Evolutionary conservation across 441 rosid species (phyloP).

Genomic region (Populus hybrid): DNA sequence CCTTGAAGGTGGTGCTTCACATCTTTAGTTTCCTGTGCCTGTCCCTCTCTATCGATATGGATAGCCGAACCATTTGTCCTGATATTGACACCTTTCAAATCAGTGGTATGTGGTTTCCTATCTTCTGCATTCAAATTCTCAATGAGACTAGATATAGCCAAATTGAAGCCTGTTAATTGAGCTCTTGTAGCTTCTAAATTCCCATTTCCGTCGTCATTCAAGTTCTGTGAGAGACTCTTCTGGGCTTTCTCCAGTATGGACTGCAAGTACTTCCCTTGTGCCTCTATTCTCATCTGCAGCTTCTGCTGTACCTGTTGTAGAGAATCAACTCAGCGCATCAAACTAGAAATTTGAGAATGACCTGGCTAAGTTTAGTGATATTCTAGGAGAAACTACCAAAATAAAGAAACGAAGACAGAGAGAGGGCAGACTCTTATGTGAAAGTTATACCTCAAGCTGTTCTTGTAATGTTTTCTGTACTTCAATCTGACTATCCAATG

Average conservation of each 20-base stretch:
- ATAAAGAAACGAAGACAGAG: neutral
- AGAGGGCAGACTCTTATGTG: no score
- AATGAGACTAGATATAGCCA: conserved; percentile 38
- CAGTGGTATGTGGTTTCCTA: conserved; percentile 17
- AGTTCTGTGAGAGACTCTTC: conserved; percentile 34
- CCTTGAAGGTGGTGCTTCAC: conserved; percentile 32
- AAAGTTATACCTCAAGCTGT: conserved; percentile 64
- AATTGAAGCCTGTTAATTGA: conserved; percentile 43
- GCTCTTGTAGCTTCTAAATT: conserved; percentile 30
- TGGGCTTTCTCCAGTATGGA: conserved; percentile 81
- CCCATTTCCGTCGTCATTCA: conserved; percentile 23
- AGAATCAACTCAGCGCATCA: neutral
- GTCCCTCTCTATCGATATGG: conserved; percentile 21
- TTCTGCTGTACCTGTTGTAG: conserved; percentile 61
- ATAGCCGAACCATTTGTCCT: conserved; percentile 24
- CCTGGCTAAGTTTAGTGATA: neutral
- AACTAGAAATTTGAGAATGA: neutral
- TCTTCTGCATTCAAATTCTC: conserved; percentile 28
- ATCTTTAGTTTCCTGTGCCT: conserved; percentile 20
- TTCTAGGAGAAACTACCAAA: neutral
- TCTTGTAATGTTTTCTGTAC: conserved; percentile 58
- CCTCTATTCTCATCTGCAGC: conserved; percentile 73
- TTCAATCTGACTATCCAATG: conserved; percentile 51
- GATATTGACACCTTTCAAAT: conserved; percentile 13
- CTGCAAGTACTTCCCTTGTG: conserved; percentile 77